These are phyloP conservation scores for Coix lacrymajobi DNA, from an alignment of 176 grass and related monocot genomes.

Conservation along the genomic window DNA sequence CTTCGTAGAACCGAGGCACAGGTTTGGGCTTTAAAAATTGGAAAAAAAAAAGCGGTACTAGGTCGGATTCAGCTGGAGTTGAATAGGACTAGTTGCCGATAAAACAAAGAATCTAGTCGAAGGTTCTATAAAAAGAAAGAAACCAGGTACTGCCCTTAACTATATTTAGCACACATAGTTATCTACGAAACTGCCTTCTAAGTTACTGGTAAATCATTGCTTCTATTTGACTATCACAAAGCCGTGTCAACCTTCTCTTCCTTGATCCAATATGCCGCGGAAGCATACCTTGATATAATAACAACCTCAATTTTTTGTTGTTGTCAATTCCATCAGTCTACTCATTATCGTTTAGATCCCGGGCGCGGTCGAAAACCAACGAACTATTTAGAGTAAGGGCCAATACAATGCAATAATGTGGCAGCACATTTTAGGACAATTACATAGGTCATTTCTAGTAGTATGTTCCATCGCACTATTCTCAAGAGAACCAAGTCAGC, in stretches of 20 bases:
- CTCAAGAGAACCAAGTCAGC: too few species aligned
- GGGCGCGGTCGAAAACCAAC: too few species aligned
- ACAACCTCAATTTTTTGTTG: too few species aligned
- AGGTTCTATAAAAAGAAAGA: background rate
- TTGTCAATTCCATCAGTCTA: too few species aligned
- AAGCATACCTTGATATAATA: background rate
- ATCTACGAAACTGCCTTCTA: background rate
- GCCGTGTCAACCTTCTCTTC: background rate
- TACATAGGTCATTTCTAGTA: too few species aligned
- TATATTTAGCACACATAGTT: background rate
- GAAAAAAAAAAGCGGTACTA: background rate
- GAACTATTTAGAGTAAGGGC: too few species aligned
- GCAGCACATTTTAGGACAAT: too few species aligned
- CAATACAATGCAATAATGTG: too few species aligned
- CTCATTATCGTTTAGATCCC: too few species aligned
- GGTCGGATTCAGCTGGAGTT: background rate
- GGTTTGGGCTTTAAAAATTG: background rate
- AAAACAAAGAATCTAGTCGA: constrained; percentile 18
- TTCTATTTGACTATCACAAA: background rate
- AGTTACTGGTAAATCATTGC: background rate
- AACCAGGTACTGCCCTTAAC: background rate
- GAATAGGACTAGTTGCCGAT: constrained; percentile 3
- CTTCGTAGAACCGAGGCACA: too few species aligned
- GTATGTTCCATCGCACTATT: too few species aligned
- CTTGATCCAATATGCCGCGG: background rate